A percentile compares a stretch with the other conserved stretches of the same genome.
These are phyloP conservation scores for Taphrina deformans DNA, from an alignment of 1,139 yeast species.

Conservation along the genomic window DNA sequence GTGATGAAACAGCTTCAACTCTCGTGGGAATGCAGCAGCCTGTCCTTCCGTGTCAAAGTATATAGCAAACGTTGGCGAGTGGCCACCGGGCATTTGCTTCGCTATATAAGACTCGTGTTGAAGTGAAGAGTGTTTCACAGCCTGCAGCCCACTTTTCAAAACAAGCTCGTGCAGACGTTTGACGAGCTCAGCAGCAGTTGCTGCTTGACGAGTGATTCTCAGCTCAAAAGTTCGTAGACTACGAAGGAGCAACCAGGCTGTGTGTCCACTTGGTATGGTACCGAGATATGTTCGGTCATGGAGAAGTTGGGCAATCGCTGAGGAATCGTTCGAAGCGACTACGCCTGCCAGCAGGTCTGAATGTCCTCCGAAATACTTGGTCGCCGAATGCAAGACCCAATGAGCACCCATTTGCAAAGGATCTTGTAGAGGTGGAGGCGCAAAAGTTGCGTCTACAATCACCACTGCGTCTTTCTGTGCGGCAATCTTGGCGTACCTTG, in stretches of 20 bases:
- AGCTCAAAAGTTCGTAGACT: constrained; percentile 77
- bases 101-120: constrained; percentile 56
- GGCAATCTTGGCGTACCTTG: constrained; percentile 55
- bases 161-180: constrained; percentile 47
- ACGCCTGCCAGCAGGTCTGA: constrained; percentile 89
- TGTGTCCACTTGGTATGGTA: constrained; percentile 74
- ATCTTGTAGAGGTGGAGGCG: constrained; percentile 75
- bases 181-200: constrained; percentile 61
- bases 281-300: constrained; percentile 71
- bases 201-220: constrained; percentile 66
- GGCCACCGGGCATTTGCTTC: constrained; percentile 63
- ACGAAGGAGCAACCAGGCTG: constrained; percentile 69
- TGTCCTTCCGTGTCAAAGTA: constrained; percentile 53
- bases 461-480: constrained; percentile 54
- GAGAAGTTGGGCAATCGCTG: constrained; percentile 52
- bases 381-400: constrained; percentile 81
- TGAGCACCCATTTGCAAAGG: constrained; percentile 83
- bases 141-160: not conserved
- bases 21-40: constrained; percentile 67
- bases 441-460: constrained; percentile 90
- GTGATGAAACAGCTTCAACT: constrained; percentile 69
- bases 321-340: constrained; percentile 63
- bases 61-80: constrained; percentile 73
- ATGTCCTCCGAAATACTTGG: constrained; percentile 89
- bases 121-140: constrained; percentile 14